Base-by-base conservation (phyloP, 768 basidiomycete species). In the Antrodiella citrinella region DNA sequence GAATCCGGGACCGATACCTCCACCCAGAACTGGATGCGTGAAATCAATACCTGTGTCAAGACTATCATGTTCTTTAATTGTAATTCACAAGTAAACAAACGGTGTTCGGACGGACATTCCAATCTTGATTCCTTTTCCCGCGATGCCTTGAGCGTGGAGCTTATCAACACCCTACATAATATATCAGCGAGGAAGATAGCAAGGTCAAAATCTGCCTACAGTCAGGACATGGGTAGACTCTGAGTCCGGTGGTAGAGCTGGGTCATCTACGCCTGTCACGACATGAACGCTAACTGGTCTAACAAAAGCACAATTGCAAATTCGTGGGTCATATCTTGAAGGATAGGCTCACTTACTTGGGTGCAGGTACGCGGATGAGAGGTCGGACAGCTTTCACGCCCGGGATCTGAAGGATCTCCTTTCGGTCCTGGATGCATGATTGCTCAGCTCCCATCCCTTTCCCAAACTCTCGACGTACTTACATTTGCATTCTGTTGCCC, bases 91-190 rank as follows among this genome's bases (percentile, higher is more conserved):
- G 19, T n/a, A 20, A 12, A 45, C 12, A 25, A 30, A 43, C 12
- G 2, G 48, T 9, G 23, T 19, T 12, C 20, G 20, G 21, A 55
- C 76, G 62, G 50, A 79, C 78, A 86, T 78, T 53, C 75, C 85
- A 49, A 89, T 73, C 57, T 82, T 83, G 62, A 85, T 69, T 2
- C 84, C 84, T 38, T 72, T 72, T 11, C 86, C 85, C 22, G 71
- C 70, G 57, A 80, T 72, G 0, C 82, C 83, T 53, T 73, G 58
- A 4, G 80, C 79, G 59, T 86, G 84, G 18, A 84, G 69, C 52
- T 74, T 77, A 57, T 84, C 78, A 1, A 84, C 83, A 18, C 81
- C 78, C 77, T 80, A 30, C 19, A 26, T 42, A 26, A 22, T 26
- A 45, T 44, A 11, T 44, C 19, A 13, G n/a, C n/a, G 2, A 22